These are phyloP conservation scores for Brassica balearica DNA, from an alignment of 441 rosid species.

Conservation along the genomic window DNA sequence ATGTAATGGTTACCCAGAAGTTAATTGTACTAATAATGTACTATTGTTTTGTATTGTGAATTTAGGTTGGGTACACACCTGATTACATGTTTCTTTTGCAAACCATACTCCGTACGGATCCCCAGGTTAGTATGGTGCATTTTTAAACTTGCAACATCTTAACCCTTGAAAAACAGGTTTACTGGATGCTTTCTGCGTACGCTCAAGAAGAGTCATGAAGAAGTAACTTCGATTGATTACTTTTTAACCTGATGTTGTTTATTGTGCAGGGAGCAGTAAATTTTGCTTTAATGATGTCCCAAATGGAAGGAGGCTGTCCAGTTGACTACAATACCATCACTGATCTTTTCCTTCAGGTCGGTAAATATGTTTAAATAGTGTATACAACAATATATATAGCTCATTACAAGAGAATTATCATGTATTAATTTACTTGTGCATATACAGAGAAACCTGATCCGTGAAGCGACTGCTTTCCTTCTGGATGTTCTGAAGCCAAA, in stretches of 20 bases:
- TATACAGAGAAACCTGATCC: constrained; percentile 91
- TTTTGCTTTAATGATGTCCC: constrained; percentile 99
- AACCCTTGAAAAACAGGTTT: too few species aligned
- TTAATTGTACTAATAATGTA: constrained; percentile 27
- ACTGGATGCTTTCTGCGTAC: constrained; percentile 1
- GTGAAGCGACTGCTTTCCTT: constrained; percentile 99
- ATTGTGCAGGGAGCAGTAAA: constrained; percentile 92
- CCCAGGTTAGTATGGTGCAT: constrained; percentile 70
- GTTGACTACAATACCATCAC: constrained; percentile 97
- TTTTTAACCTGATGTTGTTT: constrained; percentile 10
- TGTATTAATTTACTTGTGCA: constrained; percentile 24
- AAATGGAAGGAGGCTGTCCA: constrained; percentile 99
- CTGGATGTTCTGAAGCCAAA: constrained; percentile 99
- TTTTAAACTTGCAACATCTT: too few species aligned
- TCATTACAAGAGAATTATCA: constrained; percentile 18
- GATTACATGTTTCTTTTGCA: constrained; percentile 99
- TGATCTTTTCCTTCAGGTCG: constrained; percentile 99
- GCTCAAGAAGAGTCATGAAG: constrained; percentile 24
- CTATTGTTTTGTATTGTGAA: constrained; percentile 35
- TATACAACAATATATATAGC: background rate
- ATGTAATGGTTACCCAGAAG: constrained; percentile 19
- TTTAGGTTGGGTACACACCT: constrained; percentile 98
- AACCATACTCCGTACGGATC: constrained; percentile 98
- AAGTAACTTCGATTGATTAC: background rate
- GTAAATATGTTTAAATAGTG: constrained; percentile 9